Evolutionary conservation across 2,329 filamentous ascomycete species (phyloP), one percentile per base, ranked within the genome.

Genomic region (Juglanconis juglandina): DNA sequence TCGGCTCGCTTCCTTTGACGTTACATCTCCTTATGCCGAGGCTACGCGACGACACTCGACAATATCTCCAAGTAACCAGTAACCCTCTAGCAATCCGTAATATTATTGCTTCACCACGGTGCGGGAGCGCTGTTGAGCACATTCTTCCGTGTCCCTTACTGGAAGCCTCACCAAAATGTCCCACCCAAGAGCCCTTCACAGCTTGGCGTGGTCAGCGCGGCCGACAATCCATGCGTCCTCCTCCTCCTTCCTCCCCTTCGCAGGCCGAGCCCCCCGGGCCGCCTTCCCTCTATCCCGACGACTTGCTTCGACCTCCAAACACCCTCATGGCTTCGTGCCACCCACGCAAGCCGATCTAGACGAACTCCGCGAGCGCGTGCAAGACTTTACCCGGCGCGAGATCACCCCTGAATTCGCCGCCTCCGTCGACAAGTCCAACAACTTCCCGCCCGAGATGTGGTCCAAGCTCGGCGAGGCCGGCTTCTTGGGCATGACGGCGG

Each of bases 361-460:
- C 30, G 92, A 96, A 76, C 80, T 96, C 62, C 86, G 92, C 60
- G 91, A 93, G 69, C 81, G 89, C 33, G 92, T 96, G 34, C 90
- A 92, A 68, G 93, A 97, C 60, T 99, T 99, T 70, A 87, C 91
- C 30, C 87, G 90, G 62, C 87, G 94, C 69, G 92, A 97, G 75
- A 93, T 98, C 60, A 79, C 92, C 24, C 90, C 92, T 72, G 88
- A 92, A 66, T 78, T 97, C 13, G 95, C 94, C 1, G 84, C 90
- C 10, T 79, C 80, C 59, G 96, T 92, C n/a, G 94, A 99, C 77
- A 84, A 85, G 70, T 81, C 82, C 70, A 98, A 98, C 81, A 87
- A 86, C 53, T 99, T 99, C 74, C 95, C 95, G 3, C 83, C 86
- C 54, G 87, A 89, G 6, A 94, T 99, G 89, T 99, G 95, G 95